phyloP scores from a whole-genome alignment of 176 grass and related monocot species.

The Thalia dealbata region DNA sequence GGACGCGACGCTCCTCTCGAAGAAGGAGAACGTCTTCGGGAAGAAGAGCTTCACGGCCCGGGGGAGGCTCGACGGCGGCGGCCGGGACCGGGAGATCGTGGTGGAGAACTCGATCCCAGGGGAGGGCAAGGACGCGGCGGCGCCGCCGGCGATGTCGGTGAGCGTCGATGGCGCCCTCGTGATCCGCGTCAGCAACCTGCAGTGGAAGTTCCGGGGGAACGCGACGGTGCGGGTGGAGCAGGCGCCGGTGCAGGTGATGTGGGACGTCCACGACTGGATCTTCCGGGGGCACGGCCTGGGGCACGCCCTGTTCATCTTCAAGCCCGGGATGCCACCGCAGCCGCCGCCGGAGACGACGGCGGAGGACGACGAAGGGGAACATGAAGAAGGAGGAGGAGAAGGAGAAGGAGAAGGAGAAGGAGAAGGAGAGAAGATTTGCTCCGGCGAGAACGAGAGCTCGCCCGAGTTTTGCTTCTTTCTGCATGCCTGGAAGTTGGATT shows the following conservation, averaged over 20 bases:
- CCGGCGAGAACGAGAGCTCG: no score
- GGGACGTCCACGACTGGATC: conserved; percentile 93
- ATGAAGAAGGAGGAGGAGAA: no score
- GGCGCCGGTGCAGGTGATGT: conserved; percentile 68
- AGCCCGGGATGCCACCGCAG: conserved; percentile 20
- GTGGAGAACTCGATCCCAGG: conserved; percentile 48
- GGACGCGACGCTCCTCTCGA: conserved; percentile 46
- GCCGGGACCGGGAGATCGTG: conserved; percentile 58
- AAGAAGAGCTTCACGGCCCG: conserved; percentile 50
- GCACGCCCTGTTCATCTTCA: conserved; percentile 66
- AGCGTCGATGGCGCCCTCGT: conserved; percentile 55
- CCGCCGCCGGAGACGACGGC: not conserved
- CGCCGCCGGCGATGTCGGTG: conserved; percentile 59
- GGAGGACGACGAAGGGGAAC: not conserved
- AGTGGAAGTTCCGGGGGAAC: conserved; percentile 93
- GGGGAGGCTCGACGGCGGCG: conserved; percentile 30
- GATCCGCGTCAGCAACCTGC: conserved; percentile 62
- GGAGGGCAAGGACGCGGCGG: conserved; percentile 24
- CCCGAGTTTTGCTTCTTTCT: conserved; percentile 70
- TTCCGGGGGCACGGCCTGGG: conserved; percentile 32
- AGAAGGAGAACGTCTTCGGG: conserved; percentile 58
- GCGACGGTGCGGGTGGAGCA: conserved; percentile 56
- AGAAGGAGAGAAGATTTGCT: no score
- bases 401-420: no score
- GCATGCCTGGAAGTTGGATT: conserved; percentile 80